Evolutionary conservation across 441 rosid genomes (phyloP).

Genomic region (Arabidopsis hybrid): DNA sequence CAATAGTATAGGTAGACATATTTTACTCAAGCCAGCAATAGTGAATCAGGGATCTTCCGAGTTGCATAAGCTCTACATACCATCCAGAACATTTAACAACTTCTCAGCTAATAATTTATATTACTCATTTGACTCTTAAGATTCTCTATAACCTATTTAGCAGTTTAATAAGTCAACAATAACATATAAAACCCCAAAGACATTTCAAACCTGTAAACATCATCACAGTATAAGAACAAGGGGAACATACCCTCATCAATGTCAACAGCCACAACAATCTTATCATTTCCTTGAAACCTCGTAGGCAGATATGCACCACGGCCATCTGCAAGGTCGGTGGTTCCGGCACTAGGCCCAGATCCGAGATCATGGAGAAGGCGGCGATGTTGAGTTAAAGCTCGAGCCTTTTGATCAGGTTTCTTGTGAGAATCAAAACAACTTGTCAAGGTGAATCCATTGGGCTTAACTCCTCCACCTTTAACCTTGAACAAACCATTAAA

Average conservation of each 20-base stretch:
- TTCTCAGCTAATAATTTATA: not conserved
- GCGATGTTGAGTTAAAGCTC: conserved; percentile 53
- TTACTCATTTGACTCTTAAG: conserved; percentile 5
- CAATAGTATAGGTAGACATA: not conserved
- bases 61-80: conserved; percentile 1
- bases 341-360: conserved; percentile 39
- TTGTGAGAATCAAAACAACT: conserved; percentile 61
- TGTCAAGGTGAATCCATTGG: conserved; percentile 53
- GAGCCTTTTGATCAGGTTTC: conserved; percentile 49
- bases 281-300: conserved; percentile 57
- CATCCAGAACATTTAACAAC: conserved; percentile 2
- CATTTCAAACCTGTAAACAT: not conserved
- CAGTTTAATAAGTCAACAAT: conserved; percentile 12
- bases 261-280: conserved; percentile 88
- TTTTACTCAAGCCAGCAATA: not conserved
- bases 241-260: conserved; percentile 82
- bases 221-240: conserved; percentile 1
- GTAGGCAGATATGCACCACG: conserved; percentile 48
- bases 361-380: conserved; percentile 56
- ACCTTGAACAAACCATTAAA: conserved; percentile 42
- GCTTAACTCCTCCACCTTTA: conserved; percentile 26
- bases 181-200: not conserved
- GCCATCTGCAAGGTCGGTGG: conserved; percentile 52
- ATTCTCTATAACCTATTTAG: not conserved
- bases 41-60: conserved; percentile 21